Evolutionary conservation across 371 early-diverging fungal genomes (phyloP), one percentile per base, ranked within the genome.

Genomic region (Circinella umbellata): DNA sequence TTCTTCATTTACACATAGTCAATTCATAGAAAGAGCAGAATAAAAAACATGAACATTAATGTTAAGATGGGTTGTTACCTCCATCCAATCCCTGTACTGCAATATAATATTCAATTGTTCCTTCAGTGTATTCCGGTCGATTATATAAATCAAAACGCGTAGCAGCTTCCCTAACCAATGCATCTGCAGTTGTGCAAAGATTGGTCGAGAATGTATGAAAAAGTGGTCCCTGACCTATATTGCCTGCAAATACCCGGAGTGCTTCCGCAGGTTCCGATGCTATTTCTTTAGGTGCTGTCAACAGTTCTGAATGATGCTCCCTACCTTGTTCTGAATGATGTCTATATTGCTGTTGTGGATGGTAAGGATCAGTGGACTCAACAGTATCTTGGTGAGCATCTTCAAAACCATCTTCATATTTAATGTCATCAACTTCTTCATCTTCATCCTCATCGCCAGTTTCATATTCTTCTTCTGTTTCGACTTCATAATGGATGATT

Each of bases 71-170:
- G 27, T 27, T 27, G 27, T 42, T 82, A 87, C 87, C 86, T 69
- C 89, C 88, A 78, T 89, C 89, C 20, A 84, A 71, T 3, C 86
- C 87, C 54, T 84, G 83, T 13, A 89, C 88, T 38, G 89, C 84
- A 10, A 86, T 68, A 65, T 79, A 89, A 65, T 86, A 83, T 64
- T 82, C 82, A 48, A 80, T 75, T 0, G 73, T 68, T 36, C 69
- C 66, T 54, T 73, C 72, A 10, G 70, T 36, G 4, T 81, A 66
- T 4, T 80, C 76, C 17, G 51, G 62, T 35, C 34, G 42, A 35
- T 18, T 55, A 39, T 55, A 20, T 13, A 70, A 20, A 8, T 47
- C 65, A 74, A 88, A 87, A 37, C 80, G 79, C 66, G 77, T 55
- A 0, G 81, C 78, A 0, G 89, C 84, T n/a, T 78, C 71, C 36